These are phyloP conservation scores for Colletotrichum tropicale DNA, from an alignment of 2,329 filamentous ascomycete genomes.

Conservation along the genomic window DNA sequence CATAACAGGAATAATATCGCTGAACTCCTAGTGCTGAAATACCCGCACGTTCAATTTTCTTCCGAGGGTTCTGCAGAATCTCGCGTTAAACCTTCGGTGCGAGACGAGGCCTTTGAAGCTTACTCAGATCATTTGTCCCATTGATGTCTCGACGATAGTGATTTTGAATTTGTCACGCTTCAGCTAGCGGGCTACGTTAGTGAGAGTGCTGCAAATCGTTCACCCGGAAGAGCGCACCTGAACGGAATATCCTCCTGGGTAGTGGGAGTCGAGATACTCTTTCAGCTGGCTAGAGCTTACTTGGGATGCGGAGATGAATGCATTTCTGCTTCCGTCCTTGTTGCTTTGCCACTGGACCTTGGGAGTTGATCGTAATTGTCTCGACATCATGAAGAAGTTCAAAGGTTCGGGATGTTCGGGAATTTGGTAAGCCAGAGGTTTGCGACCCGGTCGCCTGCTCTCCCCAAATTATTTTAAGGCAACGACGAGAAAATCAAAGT, in stretches of 20 bases:
- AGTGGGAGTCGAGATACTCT: neutral
- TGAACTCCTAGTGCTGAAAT: neutral
- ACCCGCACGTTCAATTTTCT: neutral
- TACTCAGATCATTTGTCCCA: neutral
- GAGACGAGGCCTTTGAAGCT: neutral
- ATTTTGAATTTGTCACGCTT: constrained; percentile 5
- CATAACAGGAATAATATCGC: neutral
- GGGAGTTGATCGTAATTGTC: neutral
- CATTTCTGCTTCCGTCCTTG: neutral
- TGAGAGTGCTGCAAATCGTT: accelerated
- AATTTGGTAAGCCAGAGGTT: neutral
- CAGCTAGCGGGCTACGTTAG: neutral
- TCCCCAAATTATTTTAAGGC: neutral
- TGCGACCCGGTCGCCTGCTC: neutral
- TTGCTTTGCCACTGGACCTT: constrained; percentile 2
- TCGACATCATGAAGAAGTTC: neutral
- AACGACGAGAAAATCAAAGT: neutral
- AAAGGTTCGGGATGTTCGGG: neutral
- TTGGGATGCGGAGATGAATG: neutral
- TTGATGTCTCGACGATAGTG: neutral
- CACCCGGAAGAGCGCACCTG: neutral
- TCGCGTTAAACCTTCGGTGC: neutral
- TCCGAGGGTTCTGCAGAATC: neutral
- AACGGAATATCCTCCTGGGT: neutral
- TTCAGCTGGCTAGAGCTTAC: constrained; percentile 4